Evolutionary conservation across 352 stramenopile genomes (phyloP), one percentile per base, ranked within the genome.

Genomic region (Phytophthora megakarya): DNA sequence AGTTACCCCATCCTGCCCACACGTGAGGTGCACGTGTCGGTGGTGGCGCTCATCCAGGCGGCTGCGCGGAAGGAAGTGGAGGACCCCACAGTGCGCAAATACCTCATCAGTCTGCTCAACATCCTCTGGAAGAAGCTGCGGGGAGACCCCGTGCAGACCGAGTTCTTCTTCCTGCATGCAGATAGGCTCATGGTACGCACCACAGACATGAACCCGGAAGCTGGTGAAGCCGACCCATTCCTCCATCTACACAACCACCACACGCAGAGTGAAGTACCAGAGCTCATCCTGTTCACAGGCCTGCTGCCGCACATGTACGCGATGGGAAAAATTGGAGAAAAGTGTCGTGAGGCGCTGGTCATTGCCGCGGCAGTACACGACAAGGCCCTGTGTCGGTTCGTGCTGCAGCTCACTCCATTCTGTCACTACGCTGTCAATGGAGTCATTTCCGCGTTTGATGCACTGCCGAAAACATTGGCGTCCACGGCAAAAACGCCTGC

Each of bases 381-480:
- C 46, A 80, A 86, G 21, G 75, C 84, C 12, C 70, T 96, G 9
- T 90, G 77, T 46, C 85, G 83, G 13, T 96, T 96, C 50, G 78
- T 96, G n/a, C 59, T 96, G 39, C 78, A 87, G 57, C 80, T 96
- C 52, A 94, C 87, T 23, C 87, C 87, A 5, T 96, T 96, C 57
- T 96, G 87, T 49, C 85, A 94, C 66, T 94, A 96, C 47, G 85
- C 84, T 5, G 81, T 96, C 23, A 93, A 90, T 43, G 87, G 87
- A 5, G 76, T 96, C 10, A 93, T 96, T 37, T 86, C 73, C 3
- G 86, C 87, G 4, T 96, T 89, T 44, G 87, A 96, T 40, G 78
- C 73, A 8, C 60, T 96, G 16, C 87, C 87, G 12, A 94, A 90
- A 67, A 80, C 81, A 11, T 54, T 93, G 10, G 63, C 80, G 12